phyloP scores from a whole-genome alignment of 73 alveolate species.

The Chromera velia region DNA sequence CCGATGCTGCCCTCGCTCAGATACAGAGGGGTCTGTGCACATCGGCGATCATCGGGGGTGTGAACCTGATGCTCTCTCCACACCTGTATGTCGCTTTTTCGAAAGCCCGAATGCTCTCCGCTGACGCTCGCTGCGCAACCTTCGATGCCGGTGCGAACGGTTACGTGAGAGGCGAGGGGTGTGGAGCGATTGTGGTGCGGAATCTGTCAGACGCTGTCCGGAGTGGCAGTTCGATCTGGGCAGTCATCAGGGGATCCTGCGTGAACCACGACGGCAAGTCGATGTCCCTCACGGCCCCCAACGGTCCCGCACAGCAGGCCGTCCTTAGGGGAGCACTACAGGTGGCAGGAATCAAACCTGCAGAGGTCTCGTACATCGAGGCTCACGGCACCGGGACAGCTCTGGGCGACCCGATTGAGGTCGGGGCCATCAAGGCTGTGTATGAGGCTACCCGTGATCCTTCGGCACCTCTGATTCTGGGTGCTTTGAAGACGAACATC shows the following conservation, averaged over 20 bases:
- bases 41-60: background rate
- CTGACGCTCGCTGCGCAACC: background rate
- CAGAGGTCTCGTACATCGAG: background rate
- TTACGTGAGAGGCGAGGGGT: background rate
- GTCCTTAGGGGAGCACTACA: background rate
- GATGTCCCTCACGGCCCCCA: background rate
- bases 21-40: background rate
- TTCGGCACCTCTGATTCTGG: background rate
- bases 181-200: background rate
- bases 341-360: background rate
- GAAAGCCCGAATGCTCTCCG: background rate
- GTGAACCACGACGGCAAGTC: background rate
- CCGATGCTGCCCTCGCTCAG: background rate
- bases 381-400: background rate
- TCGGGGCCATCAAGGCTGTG: background rate
- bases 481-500: slow-evolving; percentile 9
- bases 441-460: background rate
- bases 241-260: background rate
- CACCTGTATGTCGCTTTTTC: background rate
- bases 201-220: too few relatives aligned
- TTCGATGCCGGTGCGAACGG: background rate
- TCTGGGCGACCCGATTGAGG: background rate
- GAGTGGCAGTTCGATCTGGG: background rate
- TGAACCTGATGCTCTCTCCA: background rate
- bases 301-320: background rate